Conservation (phyloP, 1,139 yeast genomes). For the Candida neerlandica region DNA sequence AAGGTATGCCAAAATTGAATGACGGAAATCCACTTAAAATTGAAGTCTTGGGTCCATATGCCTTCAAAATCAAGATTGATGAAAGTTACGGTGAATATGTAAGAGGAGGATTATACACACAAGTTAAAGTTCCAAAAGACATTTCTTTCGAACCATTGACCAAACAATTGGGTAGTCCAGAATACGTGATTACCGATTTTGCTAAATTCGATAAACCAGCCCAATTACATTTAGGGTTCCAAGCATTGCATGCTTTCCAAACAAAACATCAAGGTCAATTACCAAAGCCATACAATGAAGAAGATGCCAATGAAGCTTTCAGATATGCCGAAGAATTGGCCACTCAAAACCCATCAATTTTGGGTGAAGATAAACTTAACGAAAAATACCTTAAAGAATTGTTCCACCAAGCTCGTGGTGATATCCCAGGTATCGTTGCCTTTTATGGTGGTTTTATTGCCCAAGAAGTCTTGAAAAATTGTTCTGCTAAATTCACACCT, state of each 20-base stretch:
- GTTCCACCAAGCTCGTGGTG: constrained; percentile 88
- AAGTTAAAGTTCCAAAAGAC: constrained; percentile 80
- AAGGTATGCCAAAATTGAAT: constrained; percentile 69
- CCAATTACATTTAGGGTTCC: constrained; percentile 89
- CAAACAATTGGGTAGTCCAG: constrained; percentile 75
- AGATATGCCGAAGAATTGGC: constrained; percentile 63
- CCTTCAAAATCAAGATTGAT: constrained; percentile 70
- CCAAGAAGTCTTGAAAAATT: constrained; percentile 93
- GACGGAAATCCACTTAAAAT: constrained; percentile 74
- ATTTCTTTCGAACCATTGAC: constrained; percentile 64
- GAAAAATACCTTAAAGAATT: constrained; percentile 70
- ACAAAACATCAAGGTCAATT: constrained; percentile 60
- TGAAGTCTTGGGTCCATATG: constrained; percentile 90
- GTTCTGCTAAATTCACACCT: constrained; percentile 92
- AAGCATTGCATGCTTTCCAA: constrained; percentile 79
- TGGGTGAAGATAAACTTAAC: constrained; percentile 61
- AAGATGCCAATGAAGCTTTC: constrained; percentile 72
- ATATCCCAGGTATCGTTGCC: constrained; percentile 86
- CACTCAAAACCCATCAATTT: constrained; percentile 57
- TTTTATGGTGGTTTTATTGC: constrained; percentile 94
- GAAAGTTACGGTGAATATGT: constrained; percentile 61
- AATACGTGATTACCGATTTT: constrained; percentile 77
- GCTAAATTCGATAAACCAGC: constrained; percentile 93
- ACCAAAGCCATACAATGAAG: constrained; percentile 77
- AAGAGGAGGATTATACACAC: constrained; percentile 89